phyloP scores from a whole-genome alignment of 345 rosid genomes.

The Melastoma malabathricum region DNA sequence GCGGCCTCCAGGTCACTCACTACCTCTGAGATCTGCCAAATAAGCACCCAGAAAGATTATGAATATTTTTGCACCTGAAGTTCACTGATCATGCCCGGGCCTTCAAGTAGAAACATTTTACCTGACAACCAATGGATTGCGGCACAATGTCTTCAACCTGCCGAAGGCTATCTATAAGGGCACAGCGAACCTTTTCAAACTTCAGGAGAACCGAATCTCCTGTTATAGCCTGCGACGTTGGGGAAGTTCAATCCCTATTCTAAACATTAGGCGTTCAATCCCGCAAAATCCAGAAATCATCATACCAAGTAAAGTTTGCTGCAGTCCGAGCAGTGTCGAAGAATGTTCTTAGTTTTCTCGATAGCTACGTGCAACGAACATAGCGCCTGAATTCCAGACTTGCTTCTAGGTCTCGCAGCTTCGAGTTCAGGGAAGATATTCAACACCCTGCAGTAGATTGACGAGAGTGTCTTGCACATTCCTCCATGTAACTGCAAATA shows the following conservation, averaged over 20 bases:
- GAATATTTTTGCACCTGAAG: no score
- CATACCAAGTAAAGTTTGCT: conserved; percentile 87
- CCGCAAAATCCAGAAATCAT: not conserved
- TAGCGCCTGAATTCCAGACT: conserved; percentile 88
- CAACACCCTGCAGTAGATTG: conserved; percentile 52
- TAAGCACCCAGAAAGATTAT: not conserved
- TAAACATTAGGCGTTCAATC: no score
- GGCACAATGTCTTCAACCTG: conserved; percentile 93
- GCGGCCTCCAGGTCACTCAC: conserved; percentile 56
- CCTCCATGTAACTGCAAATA: conserved; percentile 73
- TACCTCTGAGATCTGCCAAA: conserved; percentile 67
- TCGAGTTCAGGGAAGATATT: conserved; percentile 81
- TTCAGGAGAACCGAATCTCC: conserved; percentile 80
- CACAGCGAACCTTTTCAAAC: conserved; percentile 63
- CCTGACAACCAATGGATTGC: conserved; percentile 79
- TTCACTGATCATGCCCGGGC: no score
- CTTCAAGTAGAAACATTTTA: conserved; percentile 8
- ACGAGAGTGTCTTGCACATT: conserved; percentile 70
- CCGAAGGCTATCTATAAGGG: conserved; percentile 73
- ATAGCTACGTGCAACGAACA: conserved; percentile 90
- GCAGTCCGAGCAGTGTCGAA: conserved; percentile 78
- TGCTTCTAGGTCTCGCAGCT: conserved; percentile 93
- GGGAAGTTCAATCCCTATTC: no score
- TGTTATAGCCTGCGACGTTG: conserved; percentile 63
- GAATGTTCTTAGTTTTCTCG: conserved; percentile 73